Conservation (phyloP, 1,284 basidiomycete genomes). For the Tilletia caries region DNA sequence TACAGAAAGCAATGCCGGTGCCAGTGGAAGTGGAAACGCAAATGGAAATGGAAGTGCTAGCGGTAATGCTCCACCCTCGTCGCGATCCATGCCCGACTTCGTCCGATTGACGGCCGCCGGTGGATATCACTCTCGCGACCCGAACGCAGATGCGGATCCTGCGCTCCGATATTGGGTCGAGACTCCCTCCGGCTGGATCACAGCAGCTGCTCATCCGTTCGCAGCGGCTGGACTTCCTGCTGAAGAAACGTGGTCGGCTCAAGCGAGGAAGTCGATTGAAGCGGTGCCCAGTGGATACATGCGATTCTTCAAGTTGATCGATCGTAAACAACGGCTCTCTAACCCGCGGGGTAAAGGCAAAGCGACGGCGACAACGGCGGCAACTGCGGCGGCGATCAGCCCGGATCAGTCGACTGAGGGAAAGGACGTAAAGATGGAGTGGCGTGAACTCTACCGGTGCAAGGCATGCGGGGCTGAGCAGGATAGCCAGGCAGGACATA, state of each 20-base stretch:
- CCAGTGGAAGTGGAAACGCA: too few relatives aligned
- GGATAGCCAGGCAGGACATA: slow-evolving; percentile 6
- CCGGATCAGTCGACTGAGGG: background rate
- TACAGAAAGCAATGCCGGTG: too few relatives aligned
- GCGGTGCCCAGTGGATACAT: background rate
- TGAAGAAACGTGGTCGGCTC: background rate
- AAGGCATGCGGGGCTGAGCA: slow-evolving; percentile 8
- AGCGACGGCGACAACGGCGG: background rate
- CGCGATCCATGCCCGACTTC: too few relatives aligned
- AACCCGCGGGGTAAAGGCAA: background rate
- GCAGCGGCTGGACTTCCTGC: background rate
- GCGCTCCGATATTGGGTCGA: background rate
- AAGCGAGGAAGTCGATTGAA: slow-evolving; percentile 5
- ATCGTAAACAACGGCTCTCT: slow-evolving; percentile 4
- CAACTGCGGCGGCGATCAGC: background rate
- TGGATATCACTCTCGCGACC: too few relatives aligned
- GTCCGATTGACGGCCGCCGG: too few relatives aligned
- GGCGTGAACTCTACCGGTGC: slow-evolving; percentile 8
- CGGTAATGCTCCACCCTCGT: too few relatives aligned
- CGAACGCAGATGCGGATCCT: background rate
- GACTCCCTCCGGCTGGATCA: background rate
- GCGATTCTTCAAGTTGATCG: slow-evolving; percentile 6
- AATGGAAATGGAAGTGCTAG: too few relatives aligned
- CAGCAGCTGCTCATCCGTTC: background rate
- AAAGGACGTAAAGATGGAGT: slow-evolving; percentile 1